Evolutionary conservation across 805 yeast genomes (phyloP), one percentile per base, ranked within the genome.

Genomic region (Peterozyma xylosa): DNA sequence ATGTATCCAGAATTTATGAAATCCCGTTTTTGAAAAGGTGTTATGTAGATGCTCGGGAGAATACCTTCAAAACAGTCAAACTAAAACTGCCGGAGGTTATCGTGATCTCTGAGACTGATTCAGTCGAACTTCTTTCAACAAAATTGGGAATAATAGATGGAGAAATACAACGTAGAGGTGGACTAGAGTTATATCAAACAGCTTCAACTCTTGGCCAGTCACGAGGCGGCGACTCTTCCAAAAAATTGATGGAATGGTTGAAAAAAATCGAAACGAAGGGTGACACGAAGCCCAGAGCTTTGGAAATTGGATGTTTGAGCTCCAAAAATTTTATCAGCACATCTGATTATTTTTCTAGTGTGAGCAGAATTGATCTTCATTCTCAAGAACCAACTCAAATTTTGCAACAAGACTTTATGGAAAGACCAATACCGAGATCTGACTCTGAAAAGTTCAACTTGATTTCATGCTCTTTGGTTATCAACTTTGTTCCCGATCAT

Each of bases 201-300:
- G 98, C 98, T 0, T 86, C 96, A 2, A 74, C 84, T 1, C 77
- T 79, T 41, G 99, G 99, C 0, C 99, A 91, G 54, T 71, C 72
- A 39, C 60, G 98, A 49, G 98, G 99, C 0, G 96, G 96, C 1
- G 99, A 91, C 57, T 87, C 96, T 0, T 88, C 96, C 2, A 86
- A 82, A 51, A 69, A 80, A 53, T 64, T 91, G 38, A 72, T 87
- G n/a, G 75, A 79, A 45, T 87, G 95, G 90, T 61, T 87, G 5
- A 64, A 67, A 17, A 72, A 68, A 33, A 41, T 64, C 35, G 50
- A 45, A 5, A 36, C 15, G 2, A 33, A 15, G 35, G 2, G 38
- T n/a, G 21, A 41, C 35, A 15, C 17, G 40, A 52, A 48, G 9
- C 52, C 56, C 5, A 53, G 37, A 16, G 84, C 95, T 0, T 66